A percentile compares a stretch with the other conserved stretches of the same genome.
Evolutionary conservation across 768 basidiomycete genomes (phyloP).

Genomic region (Boletus eberwhitei): DNA sequence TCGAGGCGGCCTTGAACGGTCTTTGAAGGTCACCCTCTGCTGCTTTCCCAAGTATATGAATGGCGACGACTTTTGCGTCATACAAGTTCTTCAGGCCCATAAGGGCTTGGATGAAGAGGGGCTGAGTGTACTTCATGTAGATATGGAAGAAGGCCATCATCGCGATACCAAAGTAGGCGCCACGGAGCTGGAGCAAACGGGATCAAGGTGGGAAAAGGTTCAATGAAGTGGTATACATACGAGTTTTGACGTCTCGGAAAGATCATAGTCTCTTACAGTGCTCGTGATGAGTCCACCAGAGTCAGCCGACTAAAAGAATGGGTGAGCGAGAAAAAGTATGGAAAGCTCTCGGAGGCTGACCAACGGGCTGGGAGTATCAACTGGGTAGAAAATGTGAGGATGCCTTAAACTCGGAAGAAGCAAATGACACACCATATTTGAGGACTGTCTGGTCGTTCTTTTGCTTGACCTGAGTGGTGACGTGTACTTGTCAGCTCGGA

Average conservation of each 20-base stretch:
- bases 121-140: conserved; percentile 95
- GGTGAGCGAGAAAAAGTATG: not conserved
- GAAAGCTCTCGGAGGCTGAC: conserved; percentile 36
- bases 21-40: conserved; percentile 86
- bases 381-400: conserved; percentile 35
- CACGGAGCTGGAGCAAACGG: conserved; percentile 45
- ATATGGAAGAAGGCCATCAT: conserved; percentile 93
- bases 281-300: conserved; percentile 80
- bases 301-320: conserved; percentile 47
- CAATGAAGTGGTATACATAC: conserved; percentile 42
- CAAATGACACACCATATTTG: conserved; percentile 74
- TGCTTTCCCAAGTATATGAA: conserved; percentile 76
- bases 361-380: conserved; percentile 75
- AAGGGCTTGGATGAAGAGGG: conserved; percentile 90
- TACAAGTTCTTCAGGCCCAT: conserved; percentile 93
- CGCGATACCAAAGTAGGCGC: conserved; percentile 69
- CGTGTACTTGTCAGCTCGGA: conserved; percentile 13
- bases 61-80: conserved; percentile 79
- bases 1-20: conserved; percentile 76
- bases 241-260: conserved; percentile 80
- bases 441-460: conserved; percentile 96
- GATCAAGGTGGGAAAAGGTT: not conserved
- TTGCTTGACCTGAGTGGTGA: conserved; percentile 65
- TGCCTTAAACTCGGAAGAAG: not conserved
- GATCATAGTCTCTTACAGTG: conserved; percentile 92